Conservation (phyloP, 208 protist genomes). For the Trypanosoma scelopori region DNA sequence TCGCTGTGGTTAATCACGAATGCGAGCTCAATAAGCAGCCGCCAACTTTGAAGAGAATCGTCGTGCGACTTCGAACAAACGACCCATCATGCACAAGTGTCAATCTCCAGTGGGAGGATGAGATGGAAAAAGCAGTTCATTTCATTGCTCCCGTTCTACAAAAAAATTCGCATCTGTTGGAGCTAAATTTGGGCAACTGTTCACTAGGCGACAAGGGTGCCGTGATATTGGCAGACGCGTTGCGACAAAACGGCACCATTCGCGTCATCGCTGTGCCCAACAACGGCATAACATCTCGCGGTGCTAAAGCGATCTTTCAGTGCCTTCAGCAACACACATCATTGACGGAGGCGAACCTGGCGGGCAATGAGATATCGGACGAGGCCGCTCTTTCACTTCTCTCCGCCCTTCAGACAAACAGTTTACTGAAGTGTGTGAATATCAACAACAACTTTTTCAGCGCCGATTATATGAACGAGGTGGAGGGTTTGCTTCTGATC, state of each 20-base stretch:
- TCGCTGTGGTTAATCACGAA: constrained; percentile 46
- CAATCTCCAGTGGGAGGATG: constrained; percentile 81
- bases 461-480: constrained; percentile 47
- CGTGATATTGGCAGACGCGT: constrained; percentile 47
- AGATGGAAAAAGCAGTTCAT: constrained; percentile 46
- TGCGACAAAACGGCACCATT: constrained; percentile 68
- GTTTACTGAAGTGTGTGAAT: constrained; percentile 61
- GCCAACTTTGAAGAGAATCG: constrained; percentile 54
- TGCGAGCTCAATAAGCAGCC: constrained; percentile 82
- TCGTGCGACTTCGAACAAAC: constrained; percentile 56
- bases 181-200: constrained; percentile 82
- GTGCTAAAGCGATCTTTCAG: constrained; percentile 58
- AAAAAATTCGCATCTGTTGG: constrained; percentile 49
- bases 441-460: constrained; percentile 72
- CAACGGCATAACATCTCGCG: constrained; percentile 75
- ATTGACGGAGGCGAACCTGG: constrained; percentile 80
- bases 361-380: constrained; percentile 79
- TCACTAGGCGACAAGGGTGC: constrained; percentile 64
- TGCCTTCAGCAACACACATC: constrained; percentile 43
- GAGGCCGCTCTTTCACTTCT: constrained; percentile 56
- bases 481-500: constrained; percentile 64
- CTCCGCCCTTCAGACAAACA: constrained; percentile 57
- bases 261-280: constrained; percentile 78
- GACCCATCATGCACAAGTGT: constrained; percentile 44
- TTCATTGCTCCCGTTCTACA: constrained; percentile 64